Conservation (phyloP, 768 basidiomycete species). For the Rhodosporidiobolus sp. region DNA sequence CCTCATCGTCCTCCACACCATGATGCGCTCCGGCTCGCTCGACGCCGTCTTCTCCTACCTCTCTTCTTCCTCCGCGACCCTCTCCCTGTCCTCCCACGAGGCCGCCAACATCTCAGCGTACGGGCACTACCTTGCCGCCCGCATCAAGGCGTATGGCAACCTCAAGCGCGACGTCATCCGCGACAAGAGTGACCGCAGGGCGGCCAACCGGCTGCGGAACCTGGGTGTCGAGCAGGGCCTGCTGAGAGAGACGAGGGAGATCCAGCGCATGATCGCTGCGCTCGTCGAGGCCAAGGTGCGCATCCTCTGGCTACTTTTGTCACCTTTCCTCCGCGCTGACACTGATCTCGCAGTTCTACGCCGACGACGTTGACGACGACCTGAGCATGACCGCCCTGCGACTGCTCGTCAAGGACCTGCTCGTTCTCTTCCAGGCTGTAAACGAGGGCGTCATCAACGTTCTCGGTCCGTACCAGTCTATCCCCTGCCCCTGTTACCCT, state of each 20-base stretch:
- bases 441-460: constrained; percentile 80
- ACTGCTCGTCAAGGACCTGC: constrained; percentile 92
- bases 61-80: constrained; percentile 53
- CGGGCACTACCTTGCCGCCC: constrained; percentile 78
- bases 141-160: constrained; percentile 82
- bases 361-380: constrained; percentile 89
- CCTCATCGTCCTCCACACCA: constrained; percentile 86
- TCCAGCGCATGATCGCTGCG: constrained; percentile 84
- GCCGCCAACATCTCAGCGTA: constrained; percentile 89
- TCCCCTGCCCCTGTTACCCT: background rate
- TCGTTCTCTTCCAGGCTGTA: constrained; percentile 90
- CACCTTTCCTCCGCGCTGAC: background rate
- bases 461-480: constrained; percentile 51
- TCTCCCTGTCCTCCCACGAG: constrained; percentile 46
- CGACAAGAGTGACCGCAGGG: constrained; percentile 76
- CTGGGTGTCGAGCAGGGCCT: constrained; percentile 96
- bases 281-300: constrained; percentile 82
- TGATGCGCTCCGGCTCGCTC: constrained; percentile 94
- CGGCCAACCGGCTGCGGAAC: constrained; percentile 57
- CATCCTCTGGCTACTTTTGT: constrained; percentile 34
- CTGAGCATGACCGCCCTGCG: constrained; percentile 80
- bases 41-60: constrained; percentile 86
- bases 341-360: constrained; percentile 66
- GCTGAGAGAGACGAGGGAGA: constrained; percentile 81
- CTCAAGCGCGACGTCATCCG: constrained; percentile 90